A percentile compares a stretch with the other conserved stretches of the same genome.
These are phyloP conservation scores for Melastoma malabathricum DNA, from an alignment of 345 rosid genomes.

Conservation along the genomic window DNA sequence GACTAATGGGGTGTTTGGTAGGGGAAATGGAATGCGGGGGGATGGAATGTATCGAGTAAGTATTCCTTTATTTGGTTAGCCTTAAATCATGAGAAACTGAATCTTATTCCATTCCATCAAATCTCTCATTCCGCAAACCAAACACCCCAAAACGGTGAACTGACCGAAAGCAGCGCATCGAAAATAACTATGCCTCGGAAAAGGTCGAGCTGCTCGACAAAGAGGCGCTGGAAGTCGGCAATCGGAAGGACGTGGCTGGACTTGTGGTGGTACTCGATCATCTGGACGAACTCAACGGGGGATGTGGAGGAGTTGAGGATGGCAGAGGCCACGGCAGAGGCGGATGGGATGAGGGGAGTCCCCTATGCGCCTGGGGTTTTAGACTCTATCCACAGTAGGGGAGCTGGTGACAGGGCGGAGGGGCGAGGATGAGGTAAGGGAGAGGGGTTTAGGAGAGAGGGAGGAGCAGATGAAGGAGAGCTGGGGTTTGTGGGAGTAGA, in stretches of 20 bases:
- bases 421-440: conserved; percentile 4
- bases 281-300: conserved; percentile 62
- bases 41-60: too few relatives aligned
- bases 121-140: neutral
- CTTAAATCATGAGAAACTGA: too few relatives aligned
- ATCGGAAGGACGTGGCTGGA: conserved; percentile 56
- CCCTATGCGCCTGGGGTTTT: conserved; percentile 18
- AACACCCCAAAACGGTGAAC: conserved; percentile 5
- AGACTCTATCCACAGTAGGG: conserved; percentile 6
- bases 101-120: too few relatives aligned
- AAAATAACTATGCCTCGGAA: conserved; percentile 67
- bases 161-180: conserved; percentile 58
- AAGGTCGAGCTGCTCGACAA: conserved; percentile 65
- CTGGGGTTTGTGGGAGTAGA: conserved; percentile 6
- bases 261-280: conserved; percentile 39
- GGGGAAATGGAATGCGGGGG: too few relatives aligned
- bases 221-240: conserved; percentile 70
- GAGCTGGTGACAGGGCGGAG: conserved; percentile 33
- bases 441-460: conserved; percentile 13
- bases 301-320: conserved; percentile 52
- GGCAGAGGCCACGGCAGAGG: conserved; percentile 66
- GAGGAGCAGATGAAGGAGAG: conserved; percentile 6
- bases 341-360: conserved; percentile 36
- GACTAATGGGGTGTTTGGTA: too few relatives aligned
- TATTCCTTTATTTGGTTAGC: too few relatives aligned